Conservation (phyloP, 2,329 filamentous ascomycete species). For the Ophioceras dolichostomum region DNA sequence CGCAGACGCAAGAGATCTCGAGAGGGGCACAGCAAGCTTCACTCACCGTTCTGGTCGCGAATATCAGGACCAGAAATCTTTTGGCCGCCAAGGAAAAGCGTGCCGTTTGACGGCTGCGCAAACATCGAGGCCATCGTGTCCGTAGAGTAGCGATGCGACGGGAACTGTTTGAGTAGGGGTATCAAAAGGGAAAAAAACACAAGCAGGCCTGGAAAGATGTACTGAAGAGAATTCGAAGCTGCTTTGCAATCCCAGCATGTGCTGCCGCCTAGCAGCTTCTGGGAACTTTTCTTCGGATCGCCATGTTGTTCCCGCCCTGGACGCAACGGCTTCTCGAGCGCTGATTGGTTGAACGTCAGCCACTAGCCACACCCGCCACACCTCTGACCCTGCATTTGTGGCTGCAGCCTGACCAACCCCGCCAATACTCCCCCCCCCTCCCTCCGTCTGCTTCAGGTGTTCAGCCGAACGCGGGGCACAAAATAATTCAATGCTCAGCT, state of each 20-base stretch:
- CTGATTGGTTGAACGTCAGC: too few species aligned
- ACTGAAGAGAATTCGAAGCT: background rate
- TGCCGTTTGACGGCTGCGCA: slow-evolving; percentile 89
- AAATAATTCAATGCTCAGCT: too few species aligned
- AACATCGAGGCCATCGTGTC: slow-evolving; percentile 81
- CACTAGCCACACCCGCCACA: too few species aligned
- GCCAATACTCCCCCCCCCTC: background rate
- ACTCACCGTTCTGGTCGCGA: slow-evolving; percentile 81
- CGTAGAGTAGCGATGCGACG: too few species aligned
- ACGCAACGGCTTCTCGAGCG: too few species aligned
- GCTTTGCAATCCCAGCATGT: background rate
- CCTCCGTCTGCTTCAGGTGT: too few species aligned
- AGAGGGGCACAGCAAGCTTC: slow-evolving; percentile 4
- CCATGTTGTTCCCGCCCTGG: too few species aligned
- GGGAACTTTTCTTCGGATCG: slow-evolving; percentile 2
- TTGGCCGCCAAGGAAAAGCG: slow-evolving; percentile 89
- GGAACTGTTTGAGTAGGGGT: too few species aligned
- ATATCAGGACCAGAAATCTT: slow-evolving; percentile 98
- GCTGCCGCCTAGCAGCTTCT: background rate
- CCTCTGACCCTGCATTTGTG: background rate
- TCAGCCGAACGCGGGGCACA: slow-evolving; percentile 9
- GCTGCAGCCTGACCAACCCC: background rate
- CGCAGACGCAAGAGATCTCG: too few species aligned
- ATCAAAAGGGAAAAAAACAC: slow-evolving; percentile 1
- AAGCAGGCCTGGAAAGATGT: background rate